A percentile compares a stretch with the other conserved stretches of the same genome.
These are phyloP conservation scores for Macrolepiota albuminosa DNA, from an alignment of 768 basidiomycete species.

Conservation along the genomic window DNA sequence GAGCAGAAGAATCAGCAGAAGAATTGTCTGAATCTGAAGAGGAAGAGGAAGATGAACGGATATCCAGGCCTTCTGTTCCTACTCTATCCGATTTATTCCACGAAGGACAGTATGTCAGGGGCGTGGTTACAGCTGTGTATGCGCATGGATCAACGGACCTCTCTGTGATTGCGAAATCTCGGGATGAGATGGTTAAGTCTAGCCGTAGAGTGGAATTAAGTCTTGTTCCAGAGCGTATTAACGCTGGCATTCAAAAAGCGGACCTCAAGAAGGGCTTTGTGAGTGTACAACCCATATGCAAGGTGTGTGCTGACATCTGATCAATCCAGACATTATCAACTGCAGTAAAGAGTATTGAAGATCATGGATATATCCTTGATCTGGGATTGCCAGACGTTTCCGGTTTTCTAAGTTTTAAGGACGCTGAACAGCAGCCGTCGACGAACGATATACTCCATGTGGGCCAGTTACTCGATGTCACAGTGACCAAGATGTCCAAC, in stretches of 20 bases:
- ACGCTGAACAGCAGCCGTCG: slow-evolving; percentile 40
- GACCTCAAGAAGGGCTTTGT: slow-evolving; percentile 78
- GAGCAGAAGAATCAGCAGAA: slow-evolving; percentile 49
- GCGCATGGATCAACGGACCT: slow-evolving; percentile 59
- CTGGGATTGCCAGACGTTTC: slow-evolving; percentile 74
- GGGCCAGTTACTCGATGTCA: slow-evolving; percentile 65
- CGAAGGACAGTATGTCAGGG: slow-evolving; percentile 84
- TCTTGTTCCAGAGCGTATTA: slow-evolving; percentile 79
- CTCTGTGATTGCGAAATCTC: slow-evolving; percentile 52
- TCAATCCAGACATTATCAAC: slow-evolving; percentile 62
- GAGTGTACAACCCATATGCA: slow-evolving; percentile 29
- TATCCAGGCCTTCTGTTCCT: slow-evolving; percentile 40
- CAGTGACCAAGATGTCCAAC: slow-evolving; percentile 62
- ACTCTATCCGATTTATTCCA: slow-evolving; percentile 72
- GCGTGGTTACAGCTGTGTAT: slow-evolving; percentile 67
- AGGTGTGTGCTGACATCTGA: slow-evolving; percentile 9
- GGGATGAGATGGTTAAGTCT: slow-evolving; percentile 62
- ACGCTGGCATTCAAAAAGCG: slow-evolving; percentile 68
- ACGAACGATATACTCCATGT: slow-evolving; percentile 38
- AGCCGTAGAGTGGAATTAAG: slow-evolving; percentile 83
- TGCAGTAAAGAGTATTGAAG: slow-evolving; percentile 81
- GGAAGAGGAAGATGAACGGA: slow-evolving; percentile 43
- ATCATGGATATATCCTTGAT: slow-evolving; percentile 91
- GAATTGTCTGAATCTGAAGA: slow-evolving; percentile 32
- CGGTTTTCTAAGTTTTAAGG: slow-evolving; percentile 82